Percentiles rank a stretch among this genome's conserved stretches.
Conservation (phyloP, 352 stramenopile species). For the Halophytophthora polymorphica region DNA sequence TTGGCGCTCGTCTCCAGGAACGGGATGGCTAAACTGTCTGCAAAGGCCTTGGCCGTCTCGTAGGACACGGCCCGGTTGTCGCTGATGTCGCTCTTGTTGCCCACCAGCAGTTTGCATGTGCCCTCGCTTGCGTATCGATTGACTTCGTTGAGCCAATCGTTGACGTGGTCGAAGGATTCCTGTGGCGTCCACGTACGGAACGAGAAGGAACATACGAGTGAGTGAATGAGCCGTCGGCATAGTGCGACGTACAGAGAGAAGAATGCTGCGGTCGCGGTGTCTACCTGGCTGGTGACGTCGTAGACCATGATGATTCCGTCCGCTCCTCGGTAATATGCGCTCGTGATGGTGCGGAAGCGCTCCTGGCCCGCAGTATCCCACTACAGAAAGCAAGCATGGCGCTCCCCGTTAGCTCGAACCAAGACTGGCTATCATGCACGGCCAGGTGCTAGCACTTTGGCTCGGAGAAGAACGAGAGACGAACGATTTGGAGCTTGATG, state of each 20-base stretch:
- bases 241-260: not conserved
- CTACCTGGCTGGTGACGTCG: slow-evolving; percentile 95
- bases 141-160: slow-evolving; percentile 99
- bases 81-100: slow-evolving; percentile 99
- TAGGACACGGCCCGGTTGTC: slow-evolving; percentile 95
- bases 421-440: not conserved
- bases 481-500: slow-evolving; percentile 97
- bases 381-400: slow-evolving; percentile 25
- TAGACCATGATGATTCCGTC: slow-evolving; percentile 99
- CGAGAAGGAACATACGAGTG: no score
- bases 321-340: slow-evolving; percentile 97
- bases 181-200: slow-evolving; percentile 15
- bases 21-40: slow-evolving; percentile 95
- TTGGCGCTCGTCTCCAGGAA: slow-evolving; percentile 99
- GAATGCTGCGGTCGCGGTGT: not conserved
- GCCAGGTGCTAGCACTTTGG: not conserved
- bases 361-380: slow-evolving; percentile 99
- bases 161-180: slow-evolving; percentile 99
- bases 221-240: not conserved
- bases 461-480: slow-evolving; percentile 15
- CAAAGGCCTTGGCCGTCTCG: slow-evolving; percentile 96
- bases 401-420: not conserved
- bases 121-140: slow-evolving; percentile 98
- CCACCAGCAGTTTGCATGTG: slow-evolving; percentile 98
- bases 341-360: slow-evolving; percentile 98